Evolutionary conservation across 148 eudicot genomes (phyloP), one percentile per base, ranked within the genome.

Genomic region (Nyssa sinensis): DNA sequence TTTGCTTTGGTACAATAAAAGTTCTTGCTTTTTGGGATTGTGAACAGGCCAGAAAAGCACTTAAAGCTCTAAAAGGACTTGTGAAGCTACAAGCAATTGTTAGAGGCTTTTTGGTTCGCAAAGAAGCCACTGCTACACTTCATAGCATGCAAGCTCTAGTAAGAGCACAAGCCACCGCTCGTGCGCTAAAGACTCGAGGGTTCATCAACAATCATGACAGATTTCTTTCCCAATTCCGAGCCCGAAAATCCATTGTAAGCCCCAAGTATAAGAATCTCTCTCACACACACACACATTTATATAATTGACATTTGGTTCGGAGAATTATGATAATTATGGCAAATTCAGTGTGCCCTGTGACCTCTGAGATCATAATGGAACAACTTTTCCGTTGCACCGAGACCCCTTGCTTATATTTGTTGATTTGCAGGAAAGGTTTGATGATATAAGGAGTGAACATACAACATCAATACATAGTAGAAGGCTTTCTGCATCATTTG

Each of bases 71-170:
- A 55, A 88, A 81, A 78, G 96, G 87, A 16, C 81, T 93, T 51
- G 98, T 93, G 77, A 93, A 90, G 71, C 71, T 93, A 53, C 98
- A 93, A 79, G 96, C 98, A 70, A 72, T 88, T 53, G 89, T 93
- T 27, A 86, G 96, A 77, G 98, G 98, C 7, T 87, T 78, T 77
- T 78, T 93, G 72, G 96, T 93, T 31, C 81, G 98, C 5, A 93
- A 85, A 80, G 90, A 93, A 86, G 96, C 98, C 27, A 71, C 84
- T 5, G 96, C 92, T 24, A 93, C 93, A 25, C 82, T 93, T 75
- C 87, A 82, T 67, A 86, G 96, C 19, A 89, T 91, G 90, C 86
- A 89, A 78, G 93, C 96, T 77, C 83, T 93, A 10, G 81, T 93
- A 9, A 80, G 90, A 77, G 96, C 92, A 64, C 96, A 93, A 65